These are phyloP conservation scores for Diplodia mutila DNA, from an alignment of 2,329 filamentous ascomycete genomes.

Conservation along the genomic window DNA sequence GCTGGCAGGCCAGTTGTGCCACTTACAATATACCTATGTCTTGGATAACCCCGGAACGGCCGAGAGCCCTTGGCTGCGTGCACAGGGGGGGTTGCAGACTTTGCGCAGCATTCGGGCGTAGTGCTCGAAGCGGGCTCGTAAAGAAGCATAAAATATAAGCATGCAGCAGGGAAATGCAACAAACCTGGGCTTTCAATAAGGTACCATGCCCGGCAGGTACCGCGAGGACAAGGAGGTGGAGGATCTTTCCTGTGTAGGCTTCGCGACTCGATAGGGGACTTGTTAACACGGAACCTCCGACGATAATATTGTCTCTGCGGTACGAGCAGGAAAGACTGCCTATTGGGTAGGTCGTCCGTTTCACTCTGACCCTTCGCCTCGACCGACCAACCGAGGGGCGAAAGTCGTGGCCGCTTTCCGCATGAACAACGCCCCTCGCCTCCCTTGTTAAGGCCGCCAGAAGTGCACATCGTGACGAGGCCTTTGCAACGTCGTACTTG, in stretches of 20 bases:
- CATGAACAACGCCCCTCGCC: slow-evolving; percentile 10
- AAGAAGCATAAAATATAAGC: background rate
- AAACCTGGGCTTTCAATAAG: background rate
- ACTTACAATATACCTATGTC: background rate
- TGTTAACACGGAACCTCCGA: slow-evolving; percentile 5
- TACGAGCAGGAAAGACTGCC: slow-evolving; percentile 13
- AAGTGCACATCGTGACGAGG: background rate
- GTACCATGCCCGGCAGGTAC: background rate
- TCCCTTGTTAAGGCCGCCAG: slow-evolving; percentile 10
- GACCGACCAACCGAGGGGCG: background rate
- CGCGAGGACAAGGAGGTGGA: background rate
- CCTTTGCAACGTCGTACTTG: background rate
- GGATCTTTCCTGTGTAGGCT: background rate
- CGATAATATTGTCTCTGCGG: slow-evolving; percentile 11
- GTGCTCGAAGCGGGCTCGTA: background rate
- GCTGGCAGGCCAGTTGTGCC: background rate
- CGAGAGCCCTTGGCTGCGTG: background rate
- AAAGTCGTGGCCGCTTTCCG: slow-evolving; percentile 10
- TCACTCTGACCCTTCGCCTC: background rate
- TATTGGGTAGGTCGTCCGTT: background rate
- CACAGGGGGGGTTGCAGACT: background rate
- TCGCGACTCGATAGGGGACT: background rate
- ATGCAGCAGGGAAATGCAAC: background rate
- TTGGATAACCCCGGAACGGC: background rate
- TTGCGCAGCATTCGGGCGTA: background rate